These are phyloP conservation scores for Cladosporium sphaerospermum DNA, from an alignment of 2,329 filamentous ascomycete species.

Conservation along the genomic window DNA sequence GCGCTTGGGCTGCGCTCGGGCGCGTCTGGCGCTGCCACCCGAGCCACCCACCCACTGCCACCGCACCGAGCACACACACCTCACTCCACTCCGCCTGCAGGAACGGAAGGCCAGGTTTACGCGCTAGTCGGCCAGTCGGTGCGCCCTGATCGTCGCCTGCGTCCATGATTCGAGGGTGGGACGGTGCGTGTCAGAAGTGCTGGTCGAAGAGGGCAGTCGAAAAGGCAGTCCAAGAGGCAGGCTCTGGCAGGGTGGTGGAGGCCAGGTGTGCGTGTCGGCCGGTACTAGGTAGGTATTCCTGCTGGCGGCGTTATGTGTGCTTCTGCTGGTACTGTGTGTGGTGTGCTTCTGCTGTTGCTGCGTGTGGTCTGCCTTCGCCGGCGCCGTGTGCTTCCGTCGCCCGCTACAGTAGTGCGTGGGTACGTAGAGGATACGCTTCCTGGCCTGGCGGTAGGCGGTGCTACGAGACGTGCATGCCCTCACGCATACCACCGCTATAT, in stretches of 20 bases:
- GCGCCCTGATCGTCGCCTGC: not conserved
- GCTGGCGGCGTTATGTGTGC: not conserved
- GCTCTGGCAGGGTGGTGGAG: not conserved
- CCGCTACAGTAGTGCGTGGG: too few relatives aligned
- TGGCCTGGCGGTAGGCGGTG: too few relatives aligned
- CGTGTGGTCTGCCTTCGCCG: too few relatives aligned
- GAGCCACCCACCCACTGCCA: too few relatives aligned
- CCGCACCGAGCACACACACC: too few relatives aligned
- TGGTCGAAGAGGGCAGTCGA: not conserved
- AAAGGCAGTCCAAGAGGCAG: not conserved
- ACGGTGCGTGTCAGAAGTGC: not conserved
- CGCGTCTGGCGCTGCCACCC: not conserved
- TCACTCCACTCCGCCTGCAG: slow-evolving; percentile 11
- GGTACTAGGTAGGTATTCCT: too few relatives aligned
- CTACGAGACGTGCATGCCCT: too few relatives aligned
- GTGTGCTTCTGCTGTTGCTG: not conserved
- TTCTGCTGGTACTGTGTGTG: not conserved
- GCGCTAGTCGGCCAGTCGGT: not conserved
- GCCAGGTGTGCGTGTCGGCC: not conserved
- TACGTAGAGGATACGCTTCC: too few relatives aligned
- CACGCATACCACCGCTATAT: too few relatives aligned
- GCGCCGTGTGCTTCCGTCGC: too few relatives aligned
- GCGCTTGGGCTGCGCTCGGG: not conserved
- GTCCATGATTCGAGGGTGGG: slow-evolving; percentile 6
- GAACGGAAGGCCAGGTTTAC: slow-evolving; percentile 9